Conservation (phyloP, 352 stramenopile species). For the Globisporangium spinosum region DNA sequence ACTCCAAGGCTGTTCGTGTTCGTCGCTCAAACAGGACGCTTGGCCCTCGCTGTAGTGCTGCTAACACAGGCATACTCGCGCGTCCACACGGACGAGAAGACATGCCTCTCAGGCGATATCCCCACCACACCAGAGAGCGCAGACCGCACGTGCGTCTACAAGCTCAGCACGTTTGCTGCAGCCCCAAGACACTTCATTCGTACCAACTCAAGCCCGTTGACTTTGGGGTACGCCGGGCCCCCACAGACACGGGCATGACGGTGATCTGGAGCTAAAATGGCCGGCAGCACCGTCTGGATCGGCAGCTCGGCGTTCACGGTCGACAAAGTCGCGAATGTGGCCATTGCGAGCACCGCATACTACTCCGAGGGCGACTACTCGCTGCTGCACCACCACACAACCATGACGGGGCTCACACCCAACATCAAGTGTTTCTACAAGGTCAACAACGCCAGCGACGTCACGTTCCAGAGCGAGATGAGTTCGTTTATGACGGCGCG, state of each 20-base stretch:
- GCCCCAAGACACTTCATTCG: constrained; percentile 24
- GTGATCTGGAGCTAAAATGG: constrained; percentile 48
- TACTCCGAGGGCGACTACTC: constrained; percentile 26
- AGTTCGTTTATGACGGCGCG: constrained; percentile 29
- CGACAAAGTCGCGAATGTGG: constrained; percentile 20
- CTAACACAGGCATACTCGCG: too few species aligned
- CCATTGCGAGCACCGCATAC: background rate
- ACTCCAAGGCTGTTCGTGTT: too few species aligned
- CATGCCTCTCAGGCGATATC: too few species aligned
- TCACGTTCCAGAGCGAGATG: constrained; percentile 27
- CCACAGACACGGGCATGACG: constrained; percentile 47
- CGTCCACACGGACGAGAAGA: too few species aligned
- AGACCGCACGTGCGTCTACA: too few species aligned
- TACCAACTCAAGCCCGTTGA: constrained; percentile 37
- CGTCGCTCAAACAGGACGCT: too few species aligned
- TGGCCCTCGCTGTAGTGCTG: too few species aligned
- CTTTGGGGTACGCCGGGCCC: constrained; percentile 42
- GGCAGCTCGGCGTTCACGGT: constrained; percentile 27
- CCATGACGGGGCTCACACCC: constrained; percentile 25
- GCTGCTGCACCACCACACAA: constrained; percentile 41
- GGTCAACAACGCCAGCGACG: constrained; percentile 28
- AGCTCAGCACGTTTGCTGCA: too few species aligned
- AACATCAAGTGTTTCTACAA: constrained; percentile 47
- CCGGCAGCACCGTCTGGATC: constrained; percentile 45
- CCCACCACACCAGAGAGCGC: too few species aligned